Evolutionary conservation across 2,329 filamentous ascomycete genomes (phyloP).

Genomic region (Exophiala mesophila): DNA sequence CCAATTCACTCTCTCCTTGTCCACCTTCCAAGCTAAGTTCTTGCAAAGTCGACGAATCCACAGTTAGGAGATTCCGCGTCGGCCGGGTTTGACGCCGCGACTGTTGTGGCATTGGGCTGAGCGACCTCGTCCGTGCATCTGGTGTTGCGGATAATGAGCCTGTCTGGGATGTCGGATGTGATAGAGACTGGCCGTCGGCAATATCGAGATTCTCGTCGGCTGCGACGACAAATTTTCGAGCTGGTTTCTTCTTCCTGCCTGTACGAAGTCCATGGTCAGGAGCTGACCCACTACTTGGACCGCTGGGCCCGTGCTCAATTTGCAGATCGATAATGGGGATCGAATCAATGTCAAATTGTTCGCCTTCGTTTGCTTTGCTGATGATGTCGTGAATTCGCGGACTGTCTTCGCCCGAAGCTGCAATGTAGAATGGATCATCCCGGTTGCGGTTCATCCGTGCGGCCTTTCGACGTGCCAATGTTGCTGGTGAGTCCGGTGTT

Average conservation of each 20-base stretch:
- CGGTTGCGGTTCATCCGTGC: constrained; percentile 77
- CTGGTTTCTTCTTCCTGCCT: constrained; percentile 33
- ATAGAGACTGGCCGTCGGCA: constrained; percentile 26
- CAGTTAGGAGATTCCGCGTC: constrained; percentile 69
- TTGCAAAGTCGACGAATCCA: constrained; percentile 79
- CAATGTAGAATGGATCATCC: constrained; percentile 95
- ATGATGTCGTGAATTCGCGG: constrained; percentile 62
- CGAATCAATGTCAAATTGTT: constrained; percentile 83
- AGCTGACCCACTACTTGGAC: constrained; percentile 7
- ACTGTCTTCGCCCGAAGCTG: constrained; percentile 58
- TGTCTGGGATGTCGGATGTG: constrained; percentile 8
- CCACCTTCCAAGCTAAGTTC: constrained; percentile 62
- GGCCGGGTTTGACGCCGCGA: constrained; percentile 13
- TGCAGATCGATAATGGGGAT: constrained; percentile 95
- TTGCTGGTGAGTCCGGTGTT: constrained; percentile 63
- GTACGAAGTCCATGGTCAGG: constrained; percentile 19
- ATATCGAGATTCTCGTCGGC: constrained; percentile 65
- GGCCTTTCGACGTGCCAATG: constrained; percentile 66
- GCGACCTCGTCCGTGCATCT: constrained; percentile 12
- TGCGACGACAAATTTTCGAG: constrained; percentile 62
- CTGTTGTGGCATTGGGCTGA: constrained; percentile 9
- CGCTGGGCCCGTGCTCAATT: constrained; percentile 52
- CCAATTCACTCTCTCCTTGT: constrained; percentile 27
- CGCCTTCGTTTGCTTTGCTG: constrained; percentile 55
- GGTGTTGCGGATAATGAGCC: constrained; percentile 12